phyloP scores from a whole-genome alignment of 1,284 basidiomycete species.

The Stereum hirsutum region DNA sequence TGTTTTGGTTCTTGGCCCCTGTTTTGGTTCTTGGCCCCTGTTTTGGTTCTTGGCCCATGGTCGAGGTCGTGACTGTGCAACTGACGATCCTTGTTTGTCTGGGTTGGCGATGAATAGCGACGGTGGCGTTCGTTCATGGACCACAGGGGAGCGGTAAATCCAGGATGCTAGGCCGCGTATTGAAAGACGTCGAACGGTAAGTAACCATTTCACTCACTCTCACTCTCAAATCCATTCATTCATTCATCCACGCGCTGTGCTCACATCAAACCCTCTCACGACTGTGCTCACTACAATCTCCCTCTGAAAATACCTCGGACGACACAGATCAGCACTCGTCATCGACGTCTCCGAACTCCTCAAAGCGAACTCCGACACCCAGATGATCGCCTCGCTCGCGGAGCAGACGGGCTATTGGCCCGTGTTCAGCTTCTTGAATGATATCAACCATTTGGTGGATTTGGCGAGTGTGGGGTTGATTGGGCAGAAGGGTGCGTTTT shows the following conservation, averaged over 20 bases:
- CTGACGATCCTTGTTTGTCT: too few species aligned
- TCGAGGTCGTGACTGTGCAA: too few species aligned
- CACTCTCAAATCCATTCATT: too few species aligned
- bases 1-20: too few species aligned
- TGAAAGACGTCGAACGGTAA: conserved; percentile 55
- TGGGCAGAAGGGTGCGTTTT: conserved; percentile 74
- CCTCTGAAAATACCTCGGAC: too few species aligned
- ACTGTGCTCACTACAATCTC: too few species aligned
- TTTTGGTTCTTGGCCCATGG: too few species aligned
- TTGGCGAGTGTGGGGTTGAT: conserved; percentile 90
- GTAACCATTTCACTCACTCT: conserved; percentile 9
- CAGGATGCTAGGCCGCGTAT: conserved; percentile 53
- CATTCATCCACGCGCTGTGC: not conserved
- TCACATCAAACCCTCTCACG: too few species aligned
- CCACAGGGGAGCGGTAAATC: conserved; percentile 90
- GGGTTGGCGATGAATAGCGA: conserved; percentile 41
- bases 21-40: too few species aligned
- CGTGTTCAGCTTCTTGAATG: conserved; percentile 83
- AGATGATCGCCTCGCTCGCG: conserved; percentile 64
- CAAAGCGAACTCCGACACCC: conserved; percentile 65
- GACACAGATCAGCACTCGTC: conserved; percentile 51
- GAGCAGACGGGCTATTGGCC: conserved; percentile 87
- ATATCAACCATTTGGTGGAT: conserved; percentile 82
- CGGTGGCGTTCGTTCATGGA: conserved; percentile 79
- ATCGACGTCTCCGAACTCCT: conserved; percentile 81